Percentiles rank a stretch among this genome's conserved stretches.
Evolutionary conservation across 768 basidiomycete genomes (phyloP).

Genomic region (Tulasnella sp.): DNA sequence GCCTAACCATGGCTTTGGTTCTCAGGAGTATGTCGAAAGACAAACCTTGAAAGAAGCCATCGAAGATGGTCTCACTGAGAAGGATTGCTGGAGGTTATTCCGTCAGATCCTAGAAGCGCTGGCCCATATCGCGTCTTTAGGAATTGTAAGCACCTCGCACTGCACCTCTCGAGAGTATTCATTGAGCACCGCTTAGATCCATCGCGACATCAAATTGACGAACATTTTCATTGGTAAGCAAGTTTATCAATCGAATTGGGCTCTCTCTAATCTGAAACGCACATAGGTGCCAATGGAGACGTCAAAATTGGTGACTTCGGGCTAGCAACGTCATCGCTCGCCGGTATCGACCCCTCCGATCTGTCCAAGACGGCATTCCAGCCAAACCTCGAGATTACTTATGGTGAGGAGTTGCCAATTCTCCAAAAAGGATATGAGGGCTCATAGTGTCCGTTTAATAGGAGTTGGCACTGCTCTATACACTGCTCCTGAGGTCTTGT

Average conservation of each 20-base stretch:
- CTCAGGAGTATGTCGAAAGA: slow-evolving; percentile 81
- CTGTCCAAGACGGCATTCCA: slow-evolving; percentile 45
- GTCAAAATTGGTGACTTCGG: slow-evolving; percentile 85
- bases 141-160: slow-evolving; percentile 57
- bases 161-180: neutral
- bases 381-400: slow-evolving; percentile 65
- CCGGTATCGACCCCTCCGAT: slow-evolving; percentile 71
- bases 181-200: slow-evolving; percentile 28
- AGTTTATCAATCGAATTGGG: neutral
- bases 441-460: slow-evolving; percentile 2
- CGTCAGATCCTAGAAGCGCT: slow-evolving; percentile 87
- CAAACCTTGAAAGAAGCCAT: slow-evolving; percentile 84
- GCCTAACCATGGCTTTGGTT: neutral
- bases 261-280: neutral
- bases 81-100: slow-evolving; percentile 86
- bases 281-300: slow-evolving; percentile 35
- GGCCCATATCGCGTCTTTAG: slow-evolving; percentile 79
- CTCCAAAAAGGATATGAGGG: neutral
- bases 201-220: slow-evolving; percentile 80
- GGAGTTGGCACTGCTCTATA: slow-evolving; percentile 84
- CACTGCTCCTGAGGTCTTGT: slow-evolving; percentile 87
- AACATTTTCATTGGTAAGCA: slow-evolving; percentile 90
- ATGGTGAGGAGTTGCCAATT: slow-evolving; percentile 45
- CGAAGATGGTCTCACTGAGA: slow-evolving; percentile 73
- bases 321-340: slow-evolving; percentile 75